phyloP scores from a whole-genome alignment of 164 flowering plant species.

The Aristolochia contorta region DNA sequence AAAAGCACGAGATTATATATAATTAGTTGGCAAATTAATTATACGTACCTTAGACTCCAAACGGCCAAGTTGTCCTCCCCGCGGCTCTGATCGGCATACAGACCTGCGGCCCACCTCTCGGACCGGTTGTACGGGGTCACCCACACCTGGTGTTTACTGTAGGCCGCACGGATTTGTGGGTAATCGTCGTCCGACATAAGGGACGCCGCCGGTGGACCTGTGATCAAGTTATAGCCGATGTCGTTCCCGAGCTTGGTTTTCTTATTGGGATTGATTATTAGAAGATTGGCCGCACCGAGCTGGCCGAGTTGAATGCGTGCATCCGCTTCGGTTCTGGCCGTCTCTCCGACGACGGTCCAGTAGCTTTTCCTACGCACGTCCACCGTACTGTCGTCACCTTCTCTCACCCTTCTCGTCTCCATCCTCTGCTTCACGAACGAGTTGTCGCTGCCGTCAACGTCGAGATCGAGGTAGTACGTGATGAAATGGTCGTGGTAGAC shows the following conservation, averaged over 20 bases:
- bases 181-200: conserved; percentile 32
- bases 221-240: conserved; percentile 29
- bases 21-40: not conserved
- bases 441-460: conserved; percentile 43
- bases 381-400: not conserved
- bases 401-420: conserved; percentile 8
- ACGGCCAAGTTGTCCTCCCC: conserved; percentile 38
- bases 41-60: conserved; percentile 18
- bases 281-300: conserved; percentile 19
- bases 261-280: conserved; percentile 29
- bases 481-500: conserved; percentile 53
- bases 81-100: conserved; percentile 24
- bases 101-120: conserved; percentile 44
- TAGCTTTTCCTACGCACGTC: conserved; percentile 18
- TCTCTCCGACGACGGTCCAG: conserved; percentile 3
- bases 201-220: conserved; percentile 13
- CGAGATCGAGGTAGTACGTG: conserved; percentile 51
- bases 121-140: conserved; percentile 42
- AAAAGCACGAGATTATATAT: not conserved
- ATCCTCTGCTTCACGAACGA: conserved; percentile 39
- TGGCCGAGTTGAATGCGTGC: conserved; percentile 13
- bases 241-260: conserved; percentile 26
- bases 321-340: conserved; percentile 9
- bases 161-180: conserved; percentile 32
- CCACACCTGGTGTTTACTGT: conserved; percentile 29